Evolutionary conservation across 2,329 filamentous ascomycete genomes (phyloP), one percentile per base, ranked within the genome.

Genomic region (Pseudocercospora cruenta): DNA sequence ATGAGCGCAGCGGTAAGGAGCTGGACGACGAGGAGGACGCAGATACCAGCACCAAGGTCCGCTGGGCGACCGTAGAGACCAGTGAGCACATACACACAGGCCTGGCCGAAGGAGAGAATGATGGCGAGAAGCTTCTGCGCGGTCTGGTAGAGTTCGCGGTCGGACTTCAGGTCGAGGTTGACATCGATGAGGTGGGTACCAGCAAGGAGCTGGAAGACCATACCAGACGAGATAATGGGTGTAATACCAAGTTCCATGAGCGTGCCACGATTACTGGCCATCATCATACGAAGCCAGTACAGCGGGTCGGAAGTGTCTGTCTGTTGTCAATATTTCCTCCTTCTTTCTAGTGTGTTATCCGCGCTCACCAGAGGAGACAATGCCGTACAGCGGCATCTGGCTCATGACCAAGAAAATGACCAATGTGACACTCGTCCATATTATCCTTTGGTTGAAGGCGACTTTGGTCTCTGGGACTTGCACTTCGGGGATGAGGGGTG

Each of bases 361-460:
- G 36, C 54, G 67, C 75, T 69, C 49, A 79, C 77, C 77, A 77
- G 95, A 99, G 64, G 95, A 99, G 79, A 99, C 96, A 82, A 99
- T 99, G 83, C 95, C 95, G 84, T 99, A 99, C 70, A 84, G 75
- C 36, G 95, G 94, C 95, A 99, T 98, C 85, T 97, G 95, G 85
- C 93, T 97, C 95, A 99, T 99, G 83, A 99, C 93, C 87, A 99
- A 85, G 89, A 99, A 99, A 85, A 98, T 96, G 81, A 99, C 86
- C 76, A 99, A 88, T 72, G 95, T 98, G 47, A 80, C 78, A 71
- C 81, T 82, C 14, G 82, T 84, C 82, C 82, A 84, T 83, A 84
- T 80, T 76, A 84, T 78, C 70, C 81, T 79, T 80, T 98, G 95
- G 87, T 98, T 96, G 90, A 99, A 99, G 74, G 94, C 93, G 66